Percentiles rank a stretch among this genome's conserved stretches.
phyloP scores from a whole-genome alignment of 208 protist species.

The Leishmania major region DNA sequence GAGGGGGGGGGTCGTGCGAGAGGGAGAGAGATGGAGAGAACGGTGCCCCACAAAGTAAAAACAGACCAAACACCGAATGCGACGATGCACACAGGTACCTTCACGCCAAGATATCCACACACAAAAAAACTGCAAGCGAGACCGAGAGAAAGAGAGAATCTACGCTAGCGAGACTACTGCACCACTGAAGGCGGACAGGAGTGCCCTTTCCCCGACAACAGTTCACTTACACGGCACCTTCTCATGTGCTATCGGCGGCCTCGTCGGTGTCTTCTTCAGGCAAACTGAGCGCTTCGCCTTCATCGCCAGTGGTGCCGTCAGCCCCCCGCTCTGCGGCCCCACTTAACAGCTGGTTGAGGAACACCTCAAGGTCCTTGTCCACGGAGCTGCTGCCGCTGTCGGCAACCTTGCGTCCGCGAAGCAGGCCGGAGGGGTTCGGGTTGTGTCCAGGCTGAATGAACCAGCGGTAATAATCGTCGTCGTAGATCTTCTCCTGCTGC shows the following conservation, averaged over 20 bases:
- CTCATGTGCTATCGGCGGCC: background rate
- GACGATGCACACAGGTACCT: background rate
- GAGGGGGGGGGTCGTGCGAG: background rate
- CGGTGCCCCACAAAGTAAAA: background rate
- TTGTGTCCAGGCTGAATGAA: constrained; percentile 90
- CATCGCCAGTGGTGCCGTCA: background rate
- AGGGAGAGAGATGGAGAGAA: background rate
- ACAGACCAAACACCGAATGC: background rate
- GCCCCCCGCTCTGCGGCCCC: constrained; percentile 2
- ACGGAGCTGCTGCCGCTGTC: constrained; percentile 18
- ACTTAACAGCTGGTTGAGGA: constrained; percentile 50
- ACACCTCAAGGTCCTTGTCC: constrained; percentile 69
- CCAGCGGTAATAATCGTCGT: constrained; percentile 94
- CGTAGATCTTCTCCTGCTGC: constrained; percentile 93
- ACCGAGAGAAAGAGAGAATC: background rate
- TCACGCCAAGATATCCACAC: background rate
- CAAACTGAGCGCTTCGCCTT: background rate
- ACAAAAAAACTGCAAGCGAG: background rate
- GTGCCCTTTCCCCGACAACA: background rate
- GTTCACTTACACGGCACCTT: background rate
- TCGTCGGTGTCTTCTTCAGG: constrained; percentile 9
- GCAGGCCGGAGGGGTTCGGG: constrained; percentile 87
- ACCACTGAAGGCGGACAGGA: background rate
- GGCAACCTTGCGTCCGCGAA: constrained; percentile 39
- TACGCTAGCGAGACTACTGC: background rate